Evolutionary conservation across 2,329 filamentous ascomycete genomes (phyloP), one percentile per base, ranked within the genome.

Genomic region (Chaetomiaceae sp.): DNA sequence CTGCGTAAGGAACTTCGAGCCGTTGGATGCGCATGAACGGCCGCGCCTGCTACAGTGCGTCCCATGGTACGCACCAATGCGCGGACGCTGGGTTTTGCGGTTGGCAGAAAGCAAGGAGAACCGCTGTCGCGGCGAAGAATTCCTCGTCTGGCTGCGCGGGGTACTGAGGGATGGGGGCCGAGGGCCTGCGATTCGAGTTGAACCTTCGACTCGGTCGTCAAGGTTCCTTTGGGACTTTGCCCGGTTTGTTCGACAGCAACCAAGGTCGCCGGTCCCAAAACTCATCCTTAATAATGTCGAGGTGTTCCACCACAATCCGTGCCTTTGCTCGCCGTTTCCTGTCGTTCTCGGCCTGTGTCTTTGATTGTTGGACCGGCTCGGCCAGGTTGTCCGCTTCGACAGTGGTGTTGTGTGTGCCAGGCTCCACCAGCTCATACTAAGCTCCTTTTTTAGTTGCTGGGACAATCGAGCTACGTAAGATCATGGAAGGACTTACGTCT

Each of bases 201-300:
- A 10, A 5, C 35, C 25, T 17, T 31, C 31, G 20, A 12, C 27
- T 13, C n/a, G 21, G 17, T 21, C 19, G 50, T 52, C 54, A 76
- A 47, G 70, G 72, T 65, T 82, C 77, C 63, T 81, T 82, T n/a
- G 83, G 83, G 60, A 85, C 73, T 62, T 80, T 85, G 19, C 86
- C 86, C 5, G 85, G 85, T 66, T 82, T 86, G 57, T 86, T 85
- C 1, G 85, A 87, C 47, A 91, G 65, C 50, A 93, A 75, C 89
- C 91, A 97, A 2, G 91, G 90, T 64, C 91, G 77, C 61, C 77
- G 78, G 57, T 89, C 78, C 93, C 93, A 99, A 65, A 99, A 99
- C 3, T 89, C 87, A 68, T 97, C 89, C 62, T 87, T 90, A 69
- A 99, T 97, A 62, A 99, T 87, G 70, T 99, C 93, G 53, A 93